Base-by-base conservation (phyloP, 2,329 filamentous ascomycete genomes). In the Botrytis fabae region DNA sequence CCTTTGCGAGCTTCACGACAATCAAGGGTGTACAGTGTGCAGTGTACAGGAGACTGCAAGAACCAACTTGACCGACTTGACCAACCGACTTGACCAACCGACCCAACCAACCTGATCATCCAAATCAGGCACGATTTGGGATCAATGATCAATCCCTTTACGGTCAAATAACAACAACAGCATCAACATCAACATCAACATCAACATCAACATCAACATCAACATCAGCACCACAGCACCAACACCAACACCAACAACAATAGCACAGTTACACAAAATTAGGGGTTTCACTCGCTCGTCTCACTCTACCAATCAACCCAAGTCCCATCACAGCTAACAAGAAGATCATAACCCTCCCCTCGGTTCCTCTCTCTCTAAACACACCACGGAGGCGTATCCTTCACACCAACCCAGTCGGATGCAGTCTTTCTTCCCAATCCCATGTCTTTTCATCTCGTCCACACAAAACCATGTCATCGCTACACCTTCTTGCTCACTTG, bases 381-480 rank as follows among this genome's bases (percentile, higher is more conserved):
- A 42, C 35, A 42, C n/a, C n/a, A 61, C 59, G 35, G 22, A 62
- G 12, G 38, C 18, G n/a, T 57, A n/a, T 42, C 35, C 38, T 40
- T 22, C 60, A 40, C 38, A 25, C 7, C 38, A 62, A 25, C 40
- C 60, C 60, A 62, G 35, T 62, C 60, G 60, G 60, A 40, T 40
- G 40, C 7, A 9, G n/a, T 35, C 60, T 40, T n/a, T 62, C 9
- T 14, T 40, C 22, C 38, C 60, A 38, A 40, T 62, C 35, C 60
- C 35, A 62, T 42, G 38, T 61, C 38, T 57, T 18, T 18, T 25
- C n/a, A 28, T 57, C 51, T 57, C 14, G 9, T 61, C 25, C 59
- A 40, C 9, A 40, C 25, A 62, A 62, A 40, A 62, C 60, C 60
- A 62, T 62, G 60, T 62, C 60, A 57, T 57, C n/a, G 51, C 60